Conservation (phyloP, 805 yeast genomes). For the Wickerhamomyces ciferrii region DNA sequence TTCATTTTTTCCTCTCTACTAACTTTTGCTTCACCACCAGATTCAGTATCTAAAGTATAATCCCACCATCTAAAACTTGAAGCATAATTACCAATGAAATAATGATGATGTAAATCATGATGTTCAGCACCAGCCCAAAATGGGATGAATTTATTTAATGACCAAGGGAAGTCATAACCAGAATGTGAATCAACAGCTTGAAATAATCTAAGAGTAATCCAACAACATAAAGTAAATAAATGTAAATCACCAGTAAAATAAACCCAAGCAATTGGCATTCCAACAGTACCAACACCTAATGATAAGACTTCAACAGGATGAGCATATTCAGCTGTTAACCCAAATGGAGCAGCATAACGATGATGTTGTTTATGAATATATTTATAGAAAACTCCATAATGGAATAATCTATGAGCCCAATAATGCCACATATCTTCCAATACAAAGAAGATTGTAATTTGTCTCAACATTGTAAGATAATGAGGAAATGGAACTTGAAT, state of each 20-base stretch:
- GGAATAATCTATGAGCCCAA: conserved; percentile 90
- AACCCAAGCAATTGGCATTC: conserved; percentile 85
- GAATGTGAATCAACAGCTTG: conserved; percentile 98
- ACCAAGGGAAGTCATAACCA: conserved; percentile 97
- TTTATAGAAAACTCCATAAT: conserved; percentile 84
- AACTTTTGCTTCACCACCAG: conserved; percentile 74
- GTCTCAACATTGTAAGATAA: conserved; percentile 49
- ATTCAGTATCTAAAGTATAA: conserved; percentile 79
- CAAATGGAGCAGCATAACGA: conserved; percentile 97
- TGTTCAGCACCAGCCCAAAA: conserved; percentile 99
- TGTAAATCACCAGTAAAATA: conserved; percentile 74
- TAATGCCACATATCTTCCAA: conserved; percentile 96
- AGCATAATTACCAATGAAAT: conserved; percentile 92
- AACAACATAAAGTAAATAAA: conserved; percentile 76
- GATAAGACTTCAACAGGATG: conserved; percentile 94
- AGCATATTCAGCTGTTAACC: conserved; percentile 95
- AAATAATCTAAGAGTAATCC: conserved; percentile 85
- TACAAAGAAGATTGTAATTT: conserved; percentile 73
- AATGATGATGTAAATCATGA: conserved; percentile 96
- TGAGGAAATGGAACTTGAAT: conserved; percentile 84
- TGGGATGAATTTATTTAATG: conserved; percentile 85
- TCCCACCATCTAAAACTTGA: conserved; percentile 98
- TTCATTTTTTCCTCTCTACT: conserved; percentile 64
- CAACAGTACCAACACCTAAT: conserved; percentile 93
- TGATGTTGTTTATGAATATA: conserved; percentile 97